Percentiles rank a stretch among this genome's conserved stretches.
These are phyloP conservation scores for Cryphonectria japonica DNA, from an alignment of 2,329 filamentous ascomycete species.

Conservation along the genomic window DNA sequence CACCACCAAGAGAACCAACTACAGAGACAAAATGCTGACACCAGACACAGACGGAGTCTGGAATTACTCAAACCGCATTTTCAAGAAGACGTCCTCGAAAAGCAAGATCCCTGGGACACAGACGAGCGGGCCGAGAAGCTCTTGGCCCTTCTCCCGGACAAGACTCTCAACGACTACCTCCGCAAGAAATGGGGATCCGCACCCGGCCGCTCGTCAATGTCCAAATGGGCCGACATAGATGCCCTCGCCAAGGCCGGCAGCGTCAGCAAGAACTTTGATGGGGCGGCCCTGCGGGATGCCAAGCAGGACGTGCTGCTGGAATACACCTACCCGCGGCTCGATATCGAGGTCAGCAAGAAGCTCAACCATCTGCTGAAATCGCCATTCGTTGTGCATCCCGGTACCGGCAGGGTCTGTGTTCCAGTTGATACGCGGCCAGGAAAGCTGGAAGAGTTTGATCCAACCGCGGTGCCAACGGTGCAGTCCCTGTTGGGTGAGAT, in stretches of 20 bases:
- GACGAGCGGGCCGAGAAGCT: constrained; percentile 75
- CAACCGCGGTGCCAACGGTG: constrained; percentile 85
- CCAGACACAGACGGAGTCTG: constrained; percentile 69
- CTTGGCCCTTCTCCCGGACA: constrained; percentile 83
- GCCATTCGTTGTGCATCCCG: constrained; percentile 94
- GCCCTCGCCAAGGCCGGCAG: constrained; percentile 73
- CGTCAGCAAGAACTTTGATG: constrained; percentile 73
- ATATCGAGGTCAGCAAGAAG: constrained; percentile 97
- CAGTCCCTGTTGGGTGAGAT: constrained; percentile 82
- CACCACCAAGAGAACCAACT: neutral
- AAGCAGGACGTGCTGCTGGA: constrained; percentile 97
- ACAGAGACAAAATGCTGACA: constrained; percentile 29
- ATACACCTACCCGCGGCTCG: constrained; percentile 95
- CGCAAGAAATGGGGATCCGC: constrained; percentile 89
- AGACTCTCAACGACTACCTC: constrained; percentile 74
- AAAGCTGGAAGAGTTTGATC: constrained; percentile 79
- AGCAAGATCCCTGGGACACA: constrained; percentile 83
- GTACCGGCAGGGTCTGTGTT: constrained; percentile 92
- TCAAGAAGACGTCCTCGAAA: constrained; percentile 75
- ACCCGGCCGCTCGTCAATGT: constrained; percentile 73
- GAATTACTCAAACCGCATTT: constrained; percentile 86
- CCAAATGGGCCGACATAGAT: constrained; percentile 96
- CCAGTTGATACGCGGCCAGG: constrained; percentile 75
- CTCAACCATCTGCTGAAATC: constrained; percentile 97
- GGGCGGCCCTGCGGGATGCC: constrained; percentile 76